Evolutionary conservation across 2,329 filamentous ascomycete genomes (phyloP).

Genomic region (Knufia fluminis): DNA sequence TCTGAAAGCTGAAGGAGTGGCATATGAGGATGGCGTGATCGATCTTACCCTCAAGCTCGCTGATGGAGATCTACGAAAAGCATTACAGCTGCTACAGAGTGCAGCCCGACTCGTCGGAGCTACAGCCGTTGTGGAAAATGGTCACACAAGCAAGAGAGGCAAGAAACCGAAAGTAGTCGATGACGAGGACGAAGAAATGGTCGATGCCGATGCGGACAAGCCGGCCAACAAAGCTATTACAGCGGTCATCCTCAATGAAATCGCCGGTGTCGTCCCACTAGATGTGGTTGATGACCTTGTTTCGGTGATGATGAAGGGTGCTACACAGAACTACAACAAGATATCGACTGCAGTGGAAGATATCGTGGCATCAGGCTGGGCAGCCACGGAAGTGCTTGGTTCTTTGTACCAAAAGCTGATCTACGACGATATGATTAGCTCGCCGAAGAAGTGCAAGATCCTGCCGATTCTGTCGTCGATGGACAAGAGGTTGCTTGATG

Average conservation of each 20-base stretch:
- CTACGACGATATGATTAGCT: slow-evolving; percentile 72
- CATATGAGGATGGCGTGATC: slow-evolving; percentile 66
- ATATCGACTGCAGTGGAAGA: slow-evolving; percentile 76
- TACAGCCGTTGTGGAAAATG: slow-evolving; percentile 29
- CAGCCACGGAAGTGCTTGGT: slow-evolving; percentile 73
- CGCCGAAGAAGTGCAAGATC: slow-evolving; percentile 83
- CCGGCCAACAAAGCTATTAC: slow-evolving; percentile 51
- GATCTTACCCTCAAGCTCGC: slow-evolving; percentile 78
- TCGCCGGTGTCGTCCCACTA: slow-evolving; percentile 85
- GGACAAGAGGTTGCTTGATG: slow-evolving; percentile 89
- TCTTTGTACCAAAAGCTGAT: slow-evolving; percentile 80
- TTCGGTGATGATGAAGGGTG: slow-evolving; percentile 54
- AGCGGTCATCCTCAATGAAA: slow-evolving; percentile 77
- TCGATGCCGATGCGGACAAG: slow-evolving; percentile 37
- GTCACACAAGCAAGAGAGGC: slow-evolving; percentile 35
- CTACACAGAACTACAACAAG: slow-evolving; percentile 59
- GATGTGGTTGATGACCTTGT: slow-evolving; percentile 61
- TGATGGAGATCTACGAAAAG: slow-evolving; percentile 90
- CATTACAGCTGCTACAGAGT: slow-evolving; percentile 92
- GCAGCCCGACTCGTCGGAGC: slow-evolving; percentile 81
- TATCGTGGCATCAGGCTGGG: slow-evolving; percentile 94
- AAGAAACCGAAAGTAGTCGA: slow-evolving; percentile 33
- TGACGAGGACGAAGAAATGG: slow-evolving; percentile 54
- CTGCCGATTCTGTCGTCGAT: slow-evolving; percentile 83
- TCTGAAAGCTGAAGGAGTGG: slow-evolving; percentile 66